Base-by-base conservation (phyloP, 208 protist genomes). In the Crithidia bombi region DNA sequence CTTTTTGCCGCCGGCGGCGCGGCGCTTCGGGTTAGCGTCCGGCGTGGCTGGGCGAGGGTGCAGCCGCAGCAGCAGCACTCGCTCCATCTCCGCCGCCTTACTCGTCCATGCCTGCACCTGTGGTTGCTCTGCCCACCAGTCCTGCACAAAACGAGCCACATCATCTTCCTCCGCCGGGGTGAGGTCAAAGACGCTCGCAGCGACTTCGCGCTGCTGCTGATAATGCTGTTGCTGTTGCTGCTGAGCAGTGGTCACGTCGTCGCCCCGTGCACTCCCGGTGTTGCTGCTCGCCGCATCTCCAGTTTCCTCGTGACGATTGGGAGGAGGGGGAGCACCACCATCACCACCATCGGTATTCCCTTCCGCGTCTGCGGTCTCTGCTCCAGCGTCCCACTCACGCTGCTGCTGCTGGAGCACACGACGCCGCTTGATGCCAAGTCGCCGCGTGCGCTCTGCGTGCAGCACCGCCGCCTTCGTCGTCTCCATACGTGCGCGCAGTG, bases 11-110 rank as follows among this genome's bases (percentile, higher is more conserved):
- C 52, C 39, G 3, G 75, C 78, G 33, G 69, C 78, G 12, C 67
- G 71, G 54, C 81, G 78, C 61, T 94, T 92, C 1, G 85, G 88
- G 61, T 96, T 93, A 19, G 54, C 69, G n/a, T 91, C 87, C 1
- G 69, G 51, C 25, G 74, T 62, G 4, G 67, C 39, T 21, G 65
- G 73, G 3, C 63, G 69, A n/a, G 65, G 77, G 61, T 72, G 59
- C 81, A 92, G 81, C 15, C 63, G 39, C 21, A 86, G 82, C 62
- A 90, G 51, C 70, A 97, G 75, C 51, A 96, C 86, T 0, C 85
- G 82, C 69, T 95, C 87, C 89, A 97, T 93, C 59, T 89, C 73
- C 0, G 69, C 81, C n/a, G 89, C 75, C 39, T 82, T 76, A 12
- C 74, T 82, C 10, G 78, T 77, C 64, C 92, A 78, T 26, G 71